Conservation (phyloP, 176 grass and related monocot genomes). For the maize (Zea mays) region DNA sequence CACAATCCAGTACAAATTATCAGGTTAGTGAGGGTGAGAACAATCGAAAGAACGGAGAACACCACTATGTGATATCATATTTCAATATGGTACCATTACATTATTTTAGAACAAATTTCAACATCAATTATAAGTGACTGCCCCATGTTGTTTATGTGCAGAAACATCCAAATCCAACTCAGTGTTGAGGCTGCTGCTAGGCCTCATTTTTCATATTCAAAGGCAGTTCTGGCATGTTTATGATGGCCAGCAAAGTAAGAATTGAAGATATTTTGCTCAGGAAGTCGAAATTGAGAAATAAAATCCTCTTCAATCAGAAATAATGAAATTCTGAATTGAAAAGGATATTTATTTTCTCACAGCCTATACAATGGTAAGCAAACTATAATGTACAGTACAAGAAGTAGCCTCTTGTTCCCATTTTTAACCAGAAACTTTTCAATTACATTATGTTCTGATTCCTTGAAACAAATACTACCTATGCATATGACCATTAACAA, state of each 20-base stretch:
- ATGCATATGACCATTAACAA: neutral
- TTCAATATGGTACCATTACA: neutral
- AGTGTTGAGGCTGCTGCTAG: neutral
- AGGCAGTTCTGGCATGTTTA: neutral
- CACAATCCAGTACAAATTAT: conserved; percentile 34
- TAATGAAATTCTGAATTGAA: conserved; percentile 2
- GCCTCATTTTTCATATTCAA: neutral
- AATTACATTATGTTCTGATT: neutral
- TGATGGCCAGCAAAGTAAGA: neutral
- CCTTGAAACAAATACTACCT: neutral
- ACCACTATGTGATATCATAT: neutral
- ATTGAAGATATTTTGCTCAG: neutral
- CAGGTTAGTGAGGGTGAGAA: conserved; percentile 14
- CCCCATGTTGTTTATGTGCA: neutral
- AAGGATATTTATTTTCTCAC: neutral
- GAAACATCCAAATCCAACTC: neutral
- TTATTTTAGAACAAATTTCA: neutral
- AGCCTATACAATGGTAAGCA: neutral
- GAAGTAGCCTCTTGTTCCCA: neutral
- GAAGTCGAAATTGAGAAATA: neutral
- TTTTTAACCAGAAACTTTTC: neutral
- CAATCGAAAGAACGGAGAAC: conserved; percentile 30
- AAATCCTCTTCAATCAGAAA: neutral
- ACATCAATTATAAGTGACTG: neutral
- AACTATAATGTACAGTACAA: neutral